Evolutionary conservation across 306 rosid species (phyloP), one percentile per base, ranked within the genome.

Genomic region (Morella rubra): DNA sequence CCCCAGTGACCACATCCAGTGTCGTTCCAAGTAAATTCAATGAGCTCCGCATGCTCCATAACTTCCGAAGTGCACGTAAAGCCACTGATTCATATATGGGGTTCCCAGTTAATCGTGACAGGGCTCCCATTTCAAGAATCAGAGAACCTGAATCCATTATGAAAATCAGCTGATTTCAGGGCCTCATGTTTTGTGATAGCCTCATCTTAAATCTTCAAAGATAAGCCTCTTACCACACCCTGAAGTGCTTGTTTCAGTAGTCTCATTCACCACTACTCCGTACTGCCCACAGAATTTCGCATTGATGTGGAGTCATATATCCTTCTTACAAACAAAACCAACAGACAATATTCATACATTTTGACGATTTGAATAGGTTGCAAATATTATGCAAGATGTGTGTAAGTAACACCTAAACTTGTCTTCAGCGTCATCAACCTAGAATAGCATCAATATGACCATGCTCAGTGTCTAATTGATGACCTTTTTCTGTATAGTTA

Each of bases 61-160:
- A 79, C 86, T 85, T 92, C 72, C 90, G 97, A 69, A 95, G 91
- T 69, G 98, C 95, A 72, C 87, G 92, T 84, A 95, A 81, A 80
- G 98, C 98, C 78, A 78, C 96, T 55, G 87, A 84, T 83, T 95
- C 98, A 56, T 86, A 95, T 76, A 69, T 92, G 47, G 90, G 90
- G 84, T 95, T 91, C 76, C 97, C 96, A 15, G 97, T 95, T 83
- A 95, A 27, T 87, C 84, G 93, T 41, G 98, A 95, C 78, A 95
- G 87, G 67, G 97, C 97, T 73, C 98, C 97, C 98, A 95, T 95
- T 89, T 92, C 98, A 84, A 95, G 96, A 88, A 95, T 95, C 69
- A 95, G 85, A 54, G 98, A 95, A 83, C 98, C 98, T 95, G 84
- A 78, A 75, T 52, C 71, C 65, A 81, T 56, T 79, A 13, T 51